Percentiles rank a stretch among this genome's conserved stretches.
These are phyloP conservation scores for Phycomyces blakesleeanus DNA, from an alignment of 192 early-diverging fungal species.

Conservation along the genomic window DNA sequence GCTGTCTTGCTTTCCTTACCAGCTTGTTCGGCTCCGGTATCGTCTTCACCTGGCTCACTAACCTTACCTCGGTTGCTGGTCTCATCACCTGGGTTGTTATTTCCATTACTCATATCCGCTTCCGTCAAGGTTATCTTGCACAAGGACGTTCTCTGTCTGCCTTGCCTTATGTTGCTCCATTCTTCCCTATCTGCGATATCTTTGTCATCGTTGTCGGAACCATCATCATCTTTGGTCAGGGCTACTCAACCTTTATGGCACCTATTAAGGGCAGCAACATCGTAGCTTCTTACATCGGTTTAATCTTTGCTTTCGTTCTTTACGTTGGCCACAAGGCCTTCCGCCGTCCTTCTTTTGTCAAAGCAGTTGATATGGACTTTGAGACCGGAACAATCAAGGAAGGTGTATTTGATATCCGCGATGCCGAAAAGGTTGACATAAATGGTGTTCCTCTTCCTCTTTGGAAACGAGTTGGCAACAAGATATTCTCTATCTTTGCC, in stretches of 20 bases:
- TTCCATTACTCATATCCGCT: conserved; percentile 76
- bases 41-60: conserved; percentile 68
- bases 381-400: conserved; percentile 43
- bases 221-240: conserved; percentile 57
- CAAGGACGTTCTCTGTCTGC: conserved; percentile 64
- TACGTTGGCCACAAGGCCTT: conserved; percentile 53
- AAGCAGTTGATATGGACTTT: conserved; percentile 58
- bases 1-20: conserved; percentile 57
- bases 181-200: conserved; percentile 72
- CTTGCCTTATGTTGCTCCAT: conserved; percentile 72
- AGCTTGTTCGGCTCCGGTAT: conserved; percentile 63
- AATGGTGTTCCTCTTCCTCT: too few relatives aligned
- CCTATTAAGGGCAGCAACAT: conserved; percentile 49
- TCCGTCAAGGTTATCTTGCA: conserved; percentile 69
- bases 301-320: conserved; percentile 59
- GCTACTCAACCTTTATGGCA: conserved; percentile 50
- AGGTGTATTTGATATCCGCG: conserved; percentile 5
- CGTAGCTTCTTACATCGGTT: conserved; percentile 59
- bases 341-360: conserved; percentile 46
- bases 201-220: conserved; percentile 60
- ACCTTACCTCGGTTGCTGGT: conserved; percentile 68
- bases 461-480: too few relatives aligned
- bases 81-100: conserved; percentile 86
- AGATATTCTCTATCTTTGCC: too few relatives aligned
- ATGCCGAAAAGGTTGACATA: neutral